Evolutionary conservation across 257 asterid species (phyloP).

Genomic region (Petunia secreta): DNA sequence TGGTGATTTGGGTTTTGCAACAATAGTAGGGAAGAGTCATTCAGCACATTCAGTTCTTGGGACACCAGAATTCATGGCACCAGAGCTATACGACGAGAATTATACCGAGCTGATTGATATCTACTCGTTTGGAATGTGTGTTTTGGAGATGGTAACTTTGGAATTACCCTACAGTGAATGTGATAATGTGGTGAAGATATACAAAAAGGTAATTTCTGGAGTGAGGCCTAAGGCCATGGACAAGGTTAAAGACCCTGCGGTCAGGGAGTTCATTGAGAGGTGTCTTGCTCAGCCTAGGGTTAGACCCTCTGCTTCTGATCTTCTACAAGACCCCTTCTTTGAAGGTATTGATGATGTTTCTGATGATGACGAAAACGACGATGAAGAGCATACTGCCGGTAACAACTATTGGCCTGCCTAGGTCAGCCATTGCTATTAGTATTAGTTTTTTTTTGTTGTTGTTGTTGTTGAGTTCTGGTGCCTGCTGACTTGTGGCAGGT

Average conservation of each 20-base stretch:
- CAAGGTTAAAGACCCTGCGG: conserved; percentile 65
- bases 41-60: conserved; percentile 73
- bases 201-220: conserved; percentile 73
- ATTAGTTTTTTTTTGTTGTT: conserved; percentile 8
- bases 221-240: conserved; percentile 71
- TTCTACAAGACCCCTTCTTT: conserved; percentile 67
- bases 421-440: not conserved
- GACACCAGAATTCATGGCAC: conserved; percentile 93
- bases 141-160: conserved; percentile 77
- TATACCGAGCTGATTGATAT: conserved; percentile 69
- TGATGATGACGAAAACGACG: conserved; percentile 51
- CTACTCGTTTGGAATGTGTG: conserved; percentile 82
- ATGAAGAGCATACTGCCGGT: not conserved
- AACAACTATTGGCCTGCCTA: conserved; percentile 22
- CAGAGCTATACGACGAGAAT: conserved; percentile 74
- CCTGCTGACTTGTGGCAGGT: conserved; percentile 7
- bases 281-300: conserved; percentile 70
- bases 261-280: conserved; percentile 67
- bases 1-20: conserved; percentile 83
- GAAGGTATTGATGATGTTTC: conserved; percentile 49
- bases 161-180: conserved; percentile 78
- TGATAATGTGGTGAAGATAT: conserved; percentile 65
- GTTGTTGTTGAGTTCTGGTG: conserved; percentile 14
- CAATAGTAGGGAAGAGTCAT: conserved; percentile 60
- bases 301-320: conserved; percentile 76